These are phyloP conservation scores for Verticillium zaregamsianum DNA, from an alignment of 2,329 filamentous ascomycete genomes.

Conservation along the genomic window DNA sequence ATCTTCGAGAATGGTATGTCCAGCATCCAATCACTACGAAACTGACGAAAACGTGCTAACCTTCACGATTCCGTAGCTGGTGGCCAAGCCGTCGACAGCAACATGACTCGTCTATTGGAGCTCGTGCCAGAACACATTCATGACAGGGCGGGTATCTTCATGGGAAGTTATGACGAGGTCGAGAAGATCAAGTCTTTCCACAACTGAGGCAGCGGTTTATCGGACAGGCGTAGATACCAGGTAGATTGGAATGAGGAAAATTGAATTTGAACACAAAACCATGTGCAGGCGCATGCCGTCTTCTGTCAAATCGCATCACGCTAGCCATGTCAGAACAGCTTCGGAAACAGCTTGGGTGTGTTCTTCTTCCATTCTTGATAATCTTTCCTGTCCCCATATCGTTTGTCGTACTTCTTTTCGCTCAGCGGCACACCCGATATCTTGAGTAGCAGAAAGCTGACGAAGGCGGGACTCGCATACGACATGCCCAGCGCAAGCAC, in stretches of 20 bases:
- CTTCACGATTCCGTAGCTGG: constrained; percentile 56
- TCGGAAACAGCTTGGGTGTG: constrained; percentile 62
- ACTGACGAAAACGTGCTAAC: constrained; percentile 19
- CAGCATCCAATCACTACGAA: background rate
- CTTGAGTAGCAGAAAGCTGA: constrained; percentile 58
- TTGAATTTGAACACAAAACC: background rate
- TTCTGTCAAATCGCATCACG: background rate
- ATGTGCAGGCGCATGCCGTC: background rate
- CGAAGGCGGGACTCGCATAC: constrained; percentile 59
- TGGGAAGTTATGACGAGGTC: constrained; percentile 91
- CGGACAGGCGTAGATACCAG: background rate
- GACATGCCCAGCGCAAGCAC: constrained; percentile 36
- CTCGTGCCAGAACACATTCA: constrained; percentile 91
- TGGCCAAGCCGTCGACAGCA: constrained; percentile 85
- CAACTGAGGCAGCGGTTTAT: constrained; percentile 36
- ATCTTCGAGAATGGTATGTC: constrained; percentile 92
- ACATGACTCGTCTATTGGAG: constrained; percentile 86
- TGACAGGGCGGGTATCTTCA: constrained; percentile 91
- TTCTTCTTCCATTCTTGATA: constrained; percentile 66
- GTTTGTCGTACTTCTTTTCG: constrained; percentile 64
- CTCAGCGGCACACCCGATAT: constrained; percentile 62
- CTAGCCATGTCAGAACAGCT: constrained; percentile 35
- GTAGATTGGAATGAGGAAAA: background rate
- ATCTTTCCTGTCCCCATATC: constrained; percentile 58
- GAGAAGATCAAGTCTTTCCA: constrained; percentile 90